phyloP scores from a whole-genome alignment of 768 basidiomycete species.

The Suillus luteus region DNA sequence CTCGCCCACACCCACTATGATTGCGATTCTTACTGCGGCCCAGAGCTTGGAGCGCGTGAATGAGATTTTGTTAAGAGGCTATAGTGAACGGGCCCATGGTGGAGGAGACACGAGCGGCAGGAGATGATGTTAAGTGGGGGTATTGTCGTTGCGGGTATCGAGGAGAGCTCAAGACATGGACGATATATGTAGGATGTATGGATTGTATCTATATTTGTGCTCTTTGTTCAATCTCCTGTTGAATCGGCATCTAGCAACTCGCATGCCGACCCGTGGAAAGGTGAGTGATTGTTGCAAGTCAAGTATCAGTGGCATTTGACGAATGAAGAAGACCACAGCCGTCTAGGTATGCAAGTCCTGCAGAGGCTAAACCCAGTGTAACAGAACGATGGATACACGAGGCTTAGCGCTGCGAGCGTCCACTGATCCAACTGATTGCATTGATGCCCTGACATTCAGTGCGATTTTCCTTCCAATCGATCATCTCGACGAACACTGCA shows the following conservation, averaged over 20 bases:
- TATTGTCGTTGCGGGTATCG: not conserved
- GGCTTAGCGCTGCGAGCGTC: not conserved
- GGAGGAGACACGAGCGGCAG: slow-evolving; percentile 3
- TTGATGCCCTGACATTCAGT: not conserved
- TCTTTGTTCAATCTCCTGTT: not conserved
- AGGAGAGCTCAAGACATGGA: not conserved
- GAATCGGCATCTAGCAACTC: not conserved
- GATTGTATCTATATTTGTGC: not conserved
- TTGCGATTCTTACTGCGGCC: slow-evolving; percentile 25
- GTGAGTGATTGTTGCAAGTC: not conserved
- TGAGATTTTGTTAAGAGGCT: slow-evolving; percentile 39
- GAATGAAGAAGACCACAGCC: not conserved
- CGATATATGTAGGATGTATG: not conserved
- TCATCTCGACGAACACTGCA: not conserved
- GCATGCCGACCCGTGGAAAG: not conserved
- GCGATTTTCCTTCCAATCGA: not conserved
- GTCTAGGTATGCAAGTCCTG: not conserved
- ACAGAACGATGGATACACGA: not conserved
- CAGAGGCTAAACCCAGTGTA: not conserved
- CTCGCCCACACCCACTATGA: slow-evolving; percentile 27
- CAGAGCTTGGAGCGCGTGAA: slow-evolving; percentile 35
- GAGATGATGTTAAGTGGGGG: slow-evolving; percentile 1
- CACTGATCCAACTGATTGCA: not conserved
- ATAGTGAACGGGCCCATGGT: slow-evolving; percentile 22
- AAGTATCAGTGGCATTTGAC: not conserved